phyloP scores from a whole-genome alignment of 2,329 filamentous ascomycete species.

The Colletotrichum shisoi region DNA sequence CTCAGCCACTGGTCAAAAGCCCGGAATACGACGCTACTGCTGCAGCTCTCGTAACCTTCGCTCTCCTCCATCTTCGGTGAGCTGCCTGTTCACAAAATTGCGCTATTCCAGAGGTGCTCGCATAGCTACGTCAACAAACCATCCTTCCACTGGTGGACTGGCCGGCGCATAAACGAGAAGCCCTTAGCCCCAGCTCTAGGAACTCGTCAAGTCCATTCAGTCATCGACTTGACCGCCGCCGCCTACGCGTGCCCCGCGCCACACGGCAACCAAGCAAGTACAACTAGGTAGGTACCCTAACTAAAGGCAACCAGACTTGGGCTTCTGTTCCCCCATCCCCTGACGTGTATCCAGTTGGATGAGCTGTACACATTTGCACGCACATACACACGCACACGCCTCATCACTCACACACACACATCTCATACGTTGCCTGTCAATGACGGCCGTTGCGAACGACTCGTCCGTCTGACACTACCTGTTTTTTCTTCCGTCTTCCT shows the following conservation, averaged over 20 bases:
- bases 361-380: constrained; percentile 23
- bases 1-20: constrained; percentile 28
- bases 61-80: not conserved
- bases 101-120: not conserved
- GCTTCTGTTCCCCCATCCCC: constrained; percentile 22
- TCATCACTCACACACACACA: constrained; percentile 2
- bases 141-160: constrained; percentile 24
- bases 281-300: not conserved
- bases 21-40: constrained; percentile 30
- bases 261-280: constrained; percentile 3
- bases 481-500: constrained; percentile 9
- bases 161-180: constrained; percentile 32
- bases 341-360: constrained; percentile 30
- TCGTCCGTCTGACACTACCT: constrained; percentile 14
- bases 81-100: not conserved
- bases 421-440: constrained; percentile 14
- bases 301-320: not conserved
- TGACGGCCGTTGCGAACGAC: constrained; percentile 18
- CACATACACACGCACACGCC: not conserved
- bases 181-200: constrained; percentile 33
- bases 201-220: constrained; percentile 21
- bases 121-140: constrained; percentile 4
- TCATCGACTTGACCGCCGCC: constrained; percentile 13
- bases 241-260: constrained; percentile 25
- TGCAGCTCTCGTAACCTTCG: constrained; percentile 30